Percentiles rank a stretch among this genome's conserved stretches.
Conservation (phyloP, 2,329 filamentous ascomycete species). For the Alternaria triticimaculans region DNA sequence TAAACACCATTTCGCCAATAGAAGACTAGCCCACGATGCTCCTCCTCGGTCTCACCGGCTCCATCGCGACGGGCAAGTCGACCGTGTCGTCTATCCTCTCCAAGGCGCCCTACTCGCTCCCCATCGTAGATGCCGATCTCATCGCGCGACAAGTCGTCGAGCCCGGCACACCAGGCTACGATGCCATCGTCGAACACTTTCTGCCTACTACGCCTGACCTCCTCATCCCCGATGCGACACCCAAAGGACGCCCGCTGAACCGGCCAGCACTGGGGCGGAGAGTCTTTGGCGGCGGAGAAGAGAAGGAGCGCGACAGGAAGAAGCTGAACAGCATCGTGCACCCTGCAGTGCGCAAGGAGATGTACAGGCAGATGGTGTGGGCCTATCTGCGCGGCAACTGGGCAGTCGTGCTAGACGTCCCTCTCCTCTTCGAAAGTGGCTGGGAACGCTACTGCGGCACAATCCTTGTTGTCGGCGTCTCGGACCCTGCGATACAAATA, state of each 20-base stretch:
- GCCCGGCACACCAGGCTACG: conserved; percentile 85
- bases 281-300: conserved; percentile 82
- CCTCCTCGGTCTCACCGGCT: conserved; percentile 93
- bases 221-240: conserved; percentile 65
- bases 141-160: conserved; percentile 93
- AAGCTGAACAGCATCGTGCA: conserved; percentile 91
- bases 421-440: conserved; percentile 86
- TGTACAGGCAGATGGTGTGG: conserved; percentile 75
- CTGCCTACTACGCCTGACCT: conserved; percentile 83
- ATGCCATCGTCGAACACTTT: conserved; percentile 82
- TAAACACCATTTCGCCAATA: neutral
- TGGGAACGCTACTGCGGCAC: conserved; percentile 86
- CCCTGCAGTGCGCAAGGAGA: conserved; percentile 82
- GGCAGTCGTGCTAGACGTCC: conserved; percentile 92
- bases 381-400: conserved; percentile 78
- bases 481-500: conserved; percentile 83
- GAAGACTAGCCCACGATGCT: conserved; percentile 67
- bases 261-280: conserved; percentile 81
- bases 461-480: conserved; percentile 85
- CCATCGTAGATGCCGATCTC: conserved; percentile 92
- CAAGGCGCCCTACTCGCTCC: conserved; percentile 80
- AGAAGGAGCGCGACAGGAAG: conserved; percentile 72
- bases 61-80: conserved; percentile 97
- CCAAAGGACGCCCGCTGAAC: conserved; percentile 78
- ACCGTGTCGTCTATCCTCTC: conserved; percentile 88